Percentiles rank a stretch among this genome's conserved stretches.
Evolutionary conservation across 106 monocot genomes (phyloP).

Genomic region (Agapanthus africanus): DNA sequence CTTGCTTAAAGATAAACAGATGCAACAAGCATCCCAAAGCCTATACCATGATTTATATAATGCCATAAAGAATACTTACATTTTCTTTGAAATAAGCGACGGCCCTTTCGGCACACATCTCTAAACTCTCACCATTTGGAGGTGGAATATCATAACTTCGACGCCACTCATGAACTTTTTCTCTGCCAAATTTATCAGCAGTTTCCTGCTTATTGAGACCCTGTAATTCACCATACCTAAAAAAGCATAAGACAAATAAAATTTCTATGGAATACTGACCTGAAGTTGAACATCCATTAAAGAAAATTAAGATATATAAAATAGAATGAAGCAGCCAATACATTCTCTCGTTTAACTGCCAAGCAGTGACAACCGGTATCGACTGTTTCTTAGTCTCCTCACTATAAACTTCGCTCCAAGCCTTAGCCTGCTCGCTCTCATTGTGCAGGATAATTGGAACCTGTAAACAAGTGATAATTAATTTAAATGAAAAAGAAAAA

Average conservation of each 20-base stretch:
- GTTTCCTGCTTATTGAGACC: conserved; percentile 99
- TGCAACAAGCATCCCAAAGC: neutral
- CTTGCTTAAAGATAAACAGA: neutral
- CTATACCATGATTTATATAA: neutral
- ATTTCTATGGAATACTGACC: neutral
- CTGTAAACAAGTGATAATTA: too few relatives aligned
- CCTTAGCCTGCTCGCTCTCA: conserved; percentile 59
- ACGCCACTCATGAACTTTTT: conserved; percentile 91
- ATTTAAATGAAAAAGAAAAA: too few relatives aligned
- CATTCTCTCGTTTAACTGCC: conserved; percentile 99
- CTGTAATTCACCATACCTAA: conserved; percentile 95
- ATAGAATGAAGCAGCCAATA: conserved; percentile 14
- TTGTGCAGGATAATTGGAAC: conserved; percentile 80
- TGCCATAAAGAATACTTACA: conserved; percentile 32
- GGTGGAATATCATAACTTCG: conserved; percentile 98
- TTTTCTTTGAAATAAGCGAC: conserved; percentile 88
- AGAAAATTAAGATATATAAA: neutral
- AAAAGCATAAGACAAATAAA: neutral
- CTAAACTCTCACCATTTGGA: conserved; percentile 91
- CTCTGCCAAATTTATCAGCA: conserved; percentile 77
- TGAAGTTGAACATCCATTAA: neutral
- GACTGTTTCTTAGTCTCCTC: conserved; percentile 76
- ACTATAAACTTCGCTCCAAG: conserved; percentile 72
- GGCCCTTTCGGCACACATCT: conserved; percentile 97
- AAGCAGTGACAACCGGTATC: conserved; percentile 85